A percentile compares a stretch with the other conserved stretches of the same genome.
Evolutionary conservation across 345 rosid genomes (phyloP).

Genomic region (Psidium friedrichsthalianum): DNA sequence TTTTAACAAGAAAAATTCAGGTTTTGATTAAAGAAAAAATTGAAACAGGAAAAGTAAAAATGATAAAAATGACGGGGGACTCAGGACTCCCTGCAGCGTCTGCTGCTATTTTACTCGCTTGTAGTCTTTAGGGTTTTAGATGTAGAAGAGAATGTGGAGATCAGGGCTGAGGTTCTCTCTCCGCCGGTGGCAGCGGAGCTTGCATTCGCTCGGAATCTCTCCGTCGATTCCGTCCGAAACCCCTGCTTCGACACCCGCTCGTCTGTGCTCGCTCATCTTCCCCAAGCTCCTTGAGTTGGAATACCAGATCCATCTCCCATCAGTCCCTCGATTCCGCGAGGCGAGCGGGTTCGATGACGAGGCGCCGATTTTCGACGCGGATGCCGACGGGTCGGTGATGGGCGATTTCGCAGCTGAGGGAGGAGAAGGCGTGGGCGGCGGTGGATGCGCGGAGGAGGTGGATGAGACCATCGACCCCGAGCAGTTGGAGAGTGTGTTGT

Average conservation of each 20-base stretch:
- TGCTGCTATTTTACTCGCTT: background rate
- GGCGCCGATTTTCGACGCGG: background rate
- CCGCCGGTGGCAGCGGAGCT: background rate
- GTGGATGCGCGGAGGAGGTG: background rate
- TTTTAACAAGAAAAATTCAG: background rate
- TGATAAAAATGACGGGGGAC: too few relatives aligned
- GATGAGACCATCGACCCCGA: constrained; percentile 28
- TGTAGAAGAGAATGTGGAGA: constrained; percentile 1
- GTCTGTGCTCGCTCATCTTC: background rate
- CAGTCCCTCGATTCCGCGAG: background rate
- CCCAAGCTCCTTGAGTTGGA: background rate
- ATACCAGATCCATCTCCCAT: background rate
- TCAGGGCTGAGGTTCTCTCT: background rate
- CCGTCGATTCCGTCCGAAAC: background rate
- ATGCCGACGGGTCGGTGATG: background rate
- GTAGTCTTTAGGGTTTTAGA: background rate
- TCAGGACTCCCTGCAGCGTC: too few relatives aligned
- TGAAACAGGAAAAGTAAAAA: too few relatives aligned
- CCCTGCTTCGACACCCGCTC: background rate
- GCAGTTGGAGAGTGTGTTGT: constrained; percentile 44
- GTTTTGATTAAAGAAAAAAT: too few relatives aligned
- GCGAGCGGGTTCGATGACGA: background rate
- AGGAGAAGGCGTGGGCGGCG: background rate
- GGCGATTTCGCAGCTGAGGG: background rate
- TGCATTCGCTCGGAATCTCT: background rate